A percentile compares a stretch with the other conserved stretches of the same genome.
Conservation (phyloP, 2,329 filamentous ascomycete genomes). For the Malbranchea zuffiana region DNA sequence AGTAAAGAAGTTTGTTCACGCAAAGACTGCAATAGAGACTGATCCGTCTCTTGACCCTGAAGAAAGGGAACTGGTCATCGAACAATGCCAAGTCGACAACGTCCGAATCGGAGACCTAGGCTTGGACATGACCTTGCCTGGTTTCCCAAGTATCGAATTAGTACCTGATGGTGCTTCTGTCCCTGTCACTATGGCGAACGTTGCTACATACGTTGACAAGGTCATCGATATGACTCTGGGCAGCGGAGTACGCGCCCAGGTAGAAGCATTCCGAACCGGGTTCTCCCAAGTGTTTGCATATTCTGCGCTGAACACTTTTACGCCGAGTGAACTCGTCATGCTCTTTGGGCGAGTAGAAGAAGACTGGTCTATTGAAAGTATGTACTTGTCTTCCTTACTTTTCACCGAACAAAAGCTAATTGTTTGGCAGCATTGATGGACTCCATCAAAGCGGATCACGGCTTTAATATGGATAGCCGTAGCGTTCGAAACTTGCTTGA, state of each 20-base stretch:
- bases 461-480: conserved; percentile 96
- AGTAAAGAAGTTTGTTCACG: conserved; percentile 74
- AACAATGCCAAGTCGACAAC: conserved; percentile 62
- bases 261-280: conserved; percentile 79
- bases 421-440: conserved; percentile 68
- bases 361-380: conserved; percentile 96
- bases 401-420: conserved; percentile 7
- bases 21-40: conserved; percentile 72
- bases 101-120: conserved; percentile 75
- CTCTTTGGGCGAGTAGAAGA: conserved; percentile 88
- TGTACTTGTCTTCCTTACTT: conserved; percentile 31
- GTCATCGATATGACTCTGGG: conserved; percentile 88
- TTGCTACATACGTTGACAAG: conserved; percentile 75
- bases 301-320: conserved; percentile 82
- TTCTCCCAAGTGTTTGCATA: conserved; percentile 97
- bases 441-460: conserved; percentile 96
- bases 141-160: conserved; percentile 78
- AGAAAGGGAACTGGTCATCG: conserved; percentile 60
- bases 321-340: conserved; percentile 86
- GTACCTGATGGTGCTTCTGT: conserved; percentile 62
- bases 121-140: conserved; percentile 89
- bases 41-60: conserved; percentile 53
- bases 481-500: conserved; percentile 89
- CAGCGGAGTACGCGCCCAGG: conserved; percentile 75
- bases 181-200: conserved; percentile 76